phyloP scores from a whole-genome alignment of 306 rosid genomes.

The Trifolium repens region DNA sequence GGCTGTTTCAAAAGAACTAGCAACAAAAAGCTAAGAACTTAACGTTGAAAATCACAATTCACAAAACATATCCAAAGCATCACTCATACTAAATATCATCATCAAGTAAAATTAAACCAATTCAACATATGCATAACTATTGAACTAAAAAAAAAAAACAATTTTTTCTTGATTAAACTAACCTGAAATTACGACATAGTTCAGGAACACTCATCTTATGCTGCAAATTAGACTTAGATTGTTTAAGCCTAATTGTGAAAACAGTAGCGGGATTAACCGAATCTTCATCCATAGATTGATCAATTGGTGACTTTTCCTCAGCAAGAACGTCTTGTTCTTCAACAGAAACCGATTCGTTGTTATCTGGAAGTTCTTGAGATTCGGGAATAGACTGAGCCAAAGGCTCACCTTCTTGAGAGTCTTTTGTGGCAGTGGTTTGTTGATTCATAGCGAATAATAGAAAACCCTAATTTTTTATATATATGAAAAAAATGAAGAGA shows the following conservation, averaged over 20 bases:
- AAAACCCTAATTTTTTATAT: conserved; percentile 62
- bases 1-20: too few relatives aligned
- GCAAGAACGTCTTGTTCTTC: conserved; percentile 50
- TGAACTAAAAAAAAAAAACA: neutral
- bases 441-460: conserved; percentile 63
- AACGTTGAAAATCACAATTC: too few relatives aligned
- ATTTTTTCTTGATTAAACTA: neutral
- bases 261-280: conserved; percentile 71
- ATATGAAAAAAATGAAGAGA: conserved; percentile 40
- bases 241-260: conserved; percentile 81
- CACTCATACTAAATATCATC: too few relatives aligned
- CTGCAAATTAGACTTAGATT: conserved; percentile 73
- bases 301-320: conserved; percentile 41
- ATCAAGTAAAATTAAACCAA: too few relatives aligned
- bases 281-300: conserved; percentile 84
- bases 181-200: conserved; percentile 98
- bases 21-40: neutral
- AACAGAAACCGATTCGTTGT: conserved; percentile 44
- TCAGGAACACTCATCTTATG: conserved; percentile 98
- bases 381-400: conserved; percentile 52
- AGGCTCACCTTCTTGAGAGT: conserved; percentile 67
- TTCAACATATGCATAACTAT: neutral
- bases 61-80: too few relatives aligned
- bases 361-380: conserved; percentile 46
- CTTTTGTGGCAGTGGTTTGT: conserved; percentile 54